Conservation (phyloP, 2,329 filamentous ascomycete species). For the Venturia carpophila region DNA sequence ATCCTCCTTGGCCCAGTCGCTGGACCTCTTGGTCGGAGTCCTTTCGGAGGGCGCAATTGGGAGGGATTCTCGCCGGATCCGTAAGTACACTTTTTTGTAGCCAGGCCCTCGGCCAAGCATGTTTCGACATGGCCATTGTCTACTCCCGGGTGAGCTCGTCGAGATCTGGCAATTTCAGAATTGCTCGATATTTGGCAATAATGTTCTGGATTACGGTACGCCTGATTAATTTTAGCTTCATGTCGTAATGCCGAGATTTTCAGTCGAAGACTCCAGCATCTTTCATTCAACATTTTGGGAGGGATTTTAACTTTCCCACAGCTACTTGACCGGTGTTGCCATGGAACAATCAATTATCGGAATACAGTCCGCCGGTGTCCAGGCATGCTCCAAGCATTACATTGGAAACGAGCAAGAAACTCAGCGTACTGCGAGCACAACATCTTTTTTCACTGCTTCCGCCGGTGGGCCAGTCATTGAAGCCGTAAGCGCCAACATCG, state of each 20-base stretch:
- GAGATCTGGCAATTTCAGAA: no score
- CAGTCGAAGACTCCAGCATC: background rate
- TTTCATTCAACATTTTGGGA: background rate
- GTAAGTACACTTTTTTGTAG: background rate
- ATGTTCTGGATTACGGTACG: background rate
- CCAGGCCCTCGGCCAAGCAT: no score
- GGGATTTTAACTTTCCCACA: background rate
- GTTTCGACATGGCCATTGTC: no score
- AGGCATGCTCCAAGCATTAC: constrained; percentile 38
- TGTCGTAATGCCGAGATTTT: background rate
- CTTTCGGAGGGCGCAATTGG: constrained; percentile 40
- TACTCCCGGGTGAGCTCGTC: no score
- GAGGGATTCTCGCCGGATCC: constrained; percentile 44
- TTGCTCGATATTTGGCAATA: no score
- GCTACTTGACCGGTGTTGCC: constrained; percentile 33
- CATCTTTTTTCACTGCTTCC: background rate
- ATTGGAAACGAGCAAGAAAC: constrained; percentile 56
- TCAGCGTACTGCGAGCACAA: constrained; percentile 13
- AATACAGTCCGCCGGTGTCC: constrained; percentile 38
- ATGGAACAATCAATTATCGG: constrained; percentile 38
- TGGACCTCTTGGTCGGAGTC: constrained; percentile 45
- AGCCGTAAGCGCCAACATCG: constrained; percentile 54
- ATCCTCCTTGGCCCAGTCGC: constrained; percentile 37
- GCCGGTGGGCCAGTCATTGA: constrained; percentile 35
- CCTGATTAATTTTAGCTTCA: background rate